These are phyloP conservation scores for Citrus cavaleriei DNA, from an alignment of 345 rosid genomes.

Conservation along the genomic window DNA sequence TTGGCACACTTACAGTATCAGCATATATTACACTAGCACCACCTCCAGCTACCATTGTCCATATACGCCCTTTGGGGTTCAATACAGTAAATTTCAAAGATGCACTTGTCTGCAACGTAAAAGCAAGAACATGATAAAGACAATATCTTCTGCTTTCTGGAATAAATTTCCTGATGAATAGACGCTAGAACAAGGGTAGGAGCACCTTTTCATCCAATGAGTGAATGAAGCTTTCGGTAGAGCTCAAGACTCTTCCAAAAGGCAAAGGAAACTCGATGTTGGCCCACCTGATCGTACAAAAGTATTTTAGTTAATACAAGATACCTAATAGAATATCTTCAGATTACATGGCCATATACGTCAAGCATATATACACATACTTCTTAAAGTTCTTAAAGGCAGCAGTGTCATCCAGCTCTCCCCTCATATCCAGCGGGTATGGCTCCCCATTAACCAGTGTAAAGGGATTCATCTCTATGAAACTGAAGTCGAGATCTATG, in stretches of 20 bases:
- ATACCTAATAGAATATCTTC: background rate
- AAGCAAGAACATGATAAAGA: slow-evolving; percentile 4
- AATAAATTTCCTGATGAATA: background rate
- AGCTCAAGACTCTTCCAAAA: slow-evolving; percentile 87
- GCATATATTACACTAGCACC: slow-evolving; percentile 99
- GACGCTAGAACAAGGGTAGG: background rate
- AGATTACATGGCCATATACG: background rate
- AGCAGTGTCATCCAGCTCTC: slow-evolving; percentile 94
- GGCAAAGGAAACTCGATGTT: slow-evolving; percentile 83
- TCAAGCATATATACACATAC: slow-evolving; percentile 29
- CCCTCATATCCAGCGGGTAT: slow-evolving; percentile 96
- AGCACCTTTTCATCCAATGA: slow-evolving; percentile 89
- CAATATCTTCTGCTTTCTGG: background rate
- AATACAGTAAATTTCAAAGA: slow-evolving; percentile 93
- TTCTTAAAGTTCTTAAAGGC: slow-evolving; percentile 92
- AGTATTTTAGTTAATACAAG: background rate
- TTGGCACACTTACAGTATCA: slow-evolving; percentile 60
- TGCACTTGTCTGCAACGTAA: slow-evolving; percentile 74
- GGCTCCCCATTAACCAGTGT: slow-evolving; percentile 84
- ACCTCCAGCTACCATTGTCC: slow-evolving; percentile 99
- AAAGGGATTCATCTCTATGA: slow-evolving; percentile 95
- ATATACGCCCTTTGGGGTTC: slow-evolving; percentile 92
- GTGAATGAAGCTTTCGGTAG: slow-evolving; percentile 80
- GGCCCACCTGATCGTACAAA: slow-evolving; percentile 67
- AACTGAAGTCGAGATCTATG: slow-evolving; percentile 88